These are phyloP conservation scores for Auricularia sp. DNA, from an alignment of 768 basidiomycete genomes.

Conservation along the genomic window DNA sequence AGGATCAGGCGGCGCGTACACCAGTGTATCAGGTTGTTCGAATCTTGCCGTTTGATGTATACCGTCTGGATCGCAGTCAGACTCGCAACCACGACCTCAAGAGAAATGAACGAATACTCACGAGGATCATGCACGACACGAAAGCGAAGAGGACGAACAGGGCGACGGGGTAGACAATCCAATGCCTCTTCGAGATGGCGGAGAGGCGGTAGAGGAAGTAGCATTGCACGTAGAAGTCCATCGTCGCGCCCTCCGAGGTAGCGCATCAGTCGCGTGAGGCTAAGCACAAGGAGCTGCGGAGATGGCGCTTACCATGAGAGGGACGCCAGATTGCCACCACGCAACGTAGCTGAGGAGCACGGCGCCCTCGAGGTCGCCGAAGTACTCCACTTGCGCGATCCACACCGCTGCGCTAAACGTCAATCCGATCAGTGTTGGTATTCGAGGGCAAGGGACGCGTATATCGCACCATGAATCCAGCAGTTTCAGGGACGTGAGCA, in stretches of 20 bases:
- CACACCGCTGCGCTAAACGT: not conserved
- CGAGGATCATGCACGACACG: not conserved
- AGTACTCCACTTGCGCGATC: not conserved
- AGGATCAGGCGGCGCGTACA: not conserved
- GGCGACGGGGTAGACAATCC: not conserved
- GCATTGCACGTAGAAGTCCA: not conserved
- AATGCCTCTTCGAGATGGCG: not conserved
- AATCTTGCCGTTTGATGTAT: not conserved
- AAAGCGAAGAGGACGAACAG: not conserved
- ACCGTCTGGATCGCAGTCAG: not conserved
- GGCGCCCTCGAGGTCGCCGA: not conserved
- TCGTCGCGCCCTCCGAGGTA: not conserved
- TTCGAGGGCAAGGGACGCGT: not conserved
- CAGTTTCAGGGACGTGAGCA: not conserved
- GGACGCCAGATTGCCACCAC: not conserved
- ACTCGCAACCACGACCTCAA: too few species aligned
- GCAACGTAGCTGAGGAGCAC: not conserved
- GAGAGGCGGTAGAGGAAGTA: not conserved
- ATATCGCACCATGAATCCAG: not conserved
- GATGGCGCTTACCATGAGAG: not conserved
- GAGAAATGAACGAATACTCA: not conserved
- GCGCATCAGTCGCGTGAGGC: too few species aligned
- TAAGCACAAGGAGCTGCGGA: not conserved
- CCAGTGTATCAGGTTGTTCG: not conserved
- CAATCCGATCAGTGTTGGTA: not conserved